A percentile compares a stretch with the other conserved stretches of the same genome.
Evolutionary conservation across 2,329 filamentous ascomycete species (phyloP).

Genomic region (Fusarium cyanostomum): DNA sequence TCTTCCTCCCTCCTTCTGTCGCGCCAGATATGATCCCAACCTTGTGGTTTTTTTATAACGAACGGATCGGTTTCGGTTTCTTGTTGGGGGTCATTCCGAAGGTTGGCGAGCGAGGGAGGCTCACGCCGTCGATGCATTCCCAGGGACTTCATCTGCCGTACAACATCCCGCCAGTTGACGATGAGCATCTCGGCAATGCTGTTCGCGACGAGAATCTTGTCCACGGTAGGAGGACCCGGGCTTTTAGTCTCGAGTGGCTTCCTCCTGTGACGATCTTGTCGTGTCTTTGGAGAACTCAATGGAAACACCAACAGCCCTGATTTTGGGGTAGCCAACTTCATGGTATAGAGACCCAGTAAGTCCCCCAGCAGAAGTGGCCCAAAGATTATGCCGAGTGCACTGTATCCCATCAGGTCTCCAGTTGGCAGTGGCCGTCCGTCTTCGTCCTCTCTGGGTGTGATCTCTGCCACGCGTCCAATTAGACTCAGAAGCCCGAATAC

Average conservation of each 20-base stretch:
- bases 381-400: constrained; percentile 70
- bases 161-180: constrained; percentile 70
- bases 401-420: constrained; percentile 71
- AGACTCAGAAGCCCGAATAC: constrained; percentile 73
- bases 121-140: constrained; percentile 42
- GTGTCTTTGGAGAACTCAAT: constrained; percentile 54
- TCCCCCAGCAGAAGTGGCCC: constrained; percentile 71
- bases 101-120: constrained; percentile 20
- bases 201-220: constrained; percentile 68
- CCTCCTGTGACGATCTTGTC: constrained; percentile 39
- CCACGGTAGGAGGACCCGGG: constrained; percentile 50
- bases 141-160: constrained; percentile 66
- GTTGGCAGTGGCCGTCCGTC: constrained; percentile 62
- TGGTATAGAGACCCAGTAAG: constrained; percentile 61
- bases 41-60: constrained; percentile 49
- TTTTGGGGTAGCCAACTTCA: constrained; percentile 55
- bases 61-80: constrained; percentile 56
- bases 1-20: constrained; percentile 22
- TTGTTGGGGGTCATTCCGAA: constrained; percentile 40
- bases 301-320: constrained; percentile 56
- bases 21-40: constrained; percentile 44
- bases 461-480: constrained; percentile 67
- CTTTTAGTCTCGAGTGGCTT: constrained; percentile 17
- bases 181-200: constrained; percentile 72
- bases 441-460: constrained; percentile 60